Evolutionary conservation across 805 yeast genomes (phyloP).

Genomic region (Clavispora vitiphila): DNA sequence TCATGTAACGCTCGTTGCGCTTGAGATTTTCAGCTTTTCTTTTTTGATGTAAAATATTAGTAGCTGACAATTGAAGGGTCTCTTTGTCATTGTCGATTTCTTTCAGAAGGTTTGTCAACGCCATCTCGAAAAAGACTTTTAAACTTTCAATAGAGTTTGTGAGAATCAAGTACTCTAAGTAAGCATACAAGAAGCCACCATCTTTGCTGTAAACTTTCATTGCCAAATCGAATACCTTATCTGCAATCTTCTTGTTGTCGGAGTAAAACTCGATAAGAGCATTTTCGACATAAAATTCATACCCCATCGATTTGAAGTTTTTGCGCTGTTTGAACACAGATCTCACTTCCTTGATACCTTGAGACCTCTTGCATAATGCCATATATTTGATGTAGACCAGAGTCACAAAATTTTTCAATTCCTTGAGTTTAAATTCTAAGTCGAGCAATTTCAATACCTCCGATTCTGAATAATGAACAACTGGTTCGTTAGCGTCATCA

Average conservation of each 20-base stretch:
- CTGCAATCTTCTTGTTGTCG: slow-evolving; percentile 63
- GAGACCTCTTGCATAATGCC: slow-evolving; percentile 64
- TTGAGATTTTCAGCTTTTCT: slow-evolving; percentile 13
- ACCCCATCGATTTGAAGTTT: slow-evolving; percentile 51
- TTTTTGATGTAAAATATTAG: slow-evolving; percentile 12
- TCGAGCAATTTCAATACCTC: slow-evolving; percentile 20
- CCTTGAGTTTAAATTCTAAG: slow-evolving; percentile 19
- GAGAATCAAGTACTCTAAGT: slow-evolving; percentile 66
- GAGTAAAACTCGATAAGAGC: slow-evolving; percentile 76
- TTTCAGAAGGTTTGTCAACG: slow-evolving; percentile 50
- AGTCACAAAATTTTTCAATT: slow-evolving; percentile 44
- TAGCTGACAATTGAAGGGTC: slow-evolving; percentile 11
- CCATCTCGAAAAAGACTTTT: slow-evolving; percentile 76
- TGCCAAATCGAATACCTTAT: slow-evolving; percentile 75
- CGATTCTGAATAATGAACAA: slow-evolving; percentile 13
- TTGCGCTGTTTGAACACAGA: slow-evolving; percentile 64
- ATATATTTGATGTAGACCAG: slow-evolving; percentile 63
- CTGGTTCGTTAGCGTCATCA: neutral
- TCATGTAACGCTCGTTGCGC: slow-evolving; percentile 22
- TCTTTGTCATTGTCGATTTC: slow-evolving; percentile 23
- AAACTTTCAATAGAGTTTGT: slow-evolving; percentile 69
- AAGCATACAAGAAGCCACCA: slow-evolving; percentile 60
- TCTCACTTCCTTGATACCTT: slow-evolving; percentile 71
- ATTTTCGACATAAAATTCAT: slow-evolving; percentile 74
- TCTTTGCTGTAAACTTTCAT: slow-evolving; percentile 51